Percentiles rank a stretch among this genome's conserved stretches.
phyloP scores from a whole-genome alignment of 495 filamentous ascomycete genomes.

The Penicillium chermesinum region DNA sequence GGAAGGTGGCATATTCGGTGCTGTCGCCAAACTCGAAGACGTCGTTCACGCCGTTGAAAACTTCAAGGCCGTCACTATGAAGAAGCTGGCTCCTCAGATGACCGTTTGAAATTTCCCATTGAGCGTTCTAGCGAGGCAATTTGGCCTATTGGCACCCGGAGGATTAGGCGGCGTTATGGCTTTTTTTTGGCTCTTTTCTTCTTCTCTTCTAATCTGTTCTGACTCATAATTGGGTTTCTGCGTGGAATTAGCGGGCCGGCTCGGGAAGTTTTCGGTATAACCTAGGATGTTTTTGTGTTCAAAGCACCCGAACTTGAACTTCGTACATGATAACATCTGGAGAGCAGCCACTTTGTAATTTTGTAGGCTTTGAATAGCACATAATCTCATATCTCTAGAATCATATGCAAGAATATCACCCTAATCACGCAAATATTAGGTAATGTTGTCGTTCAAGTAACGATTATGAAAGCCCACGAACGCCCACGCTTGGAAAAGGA shows the following conservation, averaged over 20 bases:
- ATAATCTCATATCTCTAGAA: no score
- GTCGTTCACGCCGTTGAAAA: slow-evolving; percentile 44
- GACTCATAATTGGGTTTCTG: not conserved
- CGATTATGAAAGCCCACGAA: slow-evolving; percentile 4
- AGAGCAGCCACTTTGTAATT: no score
- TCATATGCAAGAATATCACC: no score
- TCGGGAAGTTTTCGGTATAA: not conserved
- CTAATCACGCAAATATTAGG: no score
- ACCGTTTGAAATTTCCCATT: slow-evolving; percentile 15
- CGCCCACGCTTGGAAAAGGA: slow-evolving; percentile 20
- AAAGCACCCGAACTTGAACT: not conserved
- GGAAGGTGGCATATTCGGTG: slow-evolving; percentile 58
- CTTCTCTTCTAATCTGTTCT: slow-evolving; percentile 6
- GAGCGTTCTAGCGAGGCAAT: slow-evolving; percentile 12
- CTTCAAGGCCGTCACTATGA: slow-evolving; percentile 40
- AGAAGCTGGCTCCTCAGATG: slow-evolving; percentile 44
- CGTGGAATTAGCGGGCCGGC: slow-evolving; percentile 10
- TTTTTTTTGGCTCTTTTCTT: not conserved
- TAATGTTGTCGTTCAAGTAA: not conserved
- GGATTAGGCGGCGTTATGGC: slow-evolving; percentile 13
- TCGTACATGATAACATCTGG: not conserved
- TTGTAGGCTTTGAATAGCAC: not conserved
- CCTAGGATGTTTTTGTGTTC: not conserved
- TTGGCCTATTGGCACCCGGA: slow-evolving; percentile 7
- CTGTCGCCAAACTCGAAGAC: slow-evolving; percentile 44